Evolutionary conservation across 1,284 basidiomycete species (phyloP), one percentile per base, ranked within the genome.

Genomic region (Prillingera fragicola): DNA sequence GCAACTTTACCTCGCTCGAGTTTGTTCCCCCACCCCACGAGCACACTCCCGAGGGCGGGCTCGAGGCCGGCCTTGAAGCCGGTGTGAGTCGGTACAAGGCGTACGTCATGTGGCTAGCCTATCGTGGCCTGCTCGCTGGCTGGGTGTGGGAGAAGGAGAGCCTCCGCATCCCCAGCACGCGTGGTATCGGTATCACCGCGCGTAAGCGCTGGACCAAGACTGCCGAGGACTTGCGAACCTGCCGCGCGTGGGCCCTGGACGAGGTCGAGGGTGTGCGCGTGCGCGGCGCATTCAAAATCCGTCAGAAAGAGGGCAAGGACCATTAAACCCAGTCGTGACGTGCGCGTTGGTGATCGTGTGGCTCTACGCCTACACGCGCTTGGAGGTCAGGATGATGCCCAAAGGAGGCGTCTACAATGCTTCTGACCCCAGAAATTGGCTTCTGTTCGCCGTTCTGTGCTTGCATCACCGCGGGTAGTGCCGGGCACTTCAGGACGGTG

Each of bases 61-160:
- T 67, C 35, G 55, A 61, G 41, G 49, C 57, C 46, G 59, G 73
- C 71, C 18, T 77, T 72, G 34, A 71, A 64, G 31, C 69, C 81
- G 62, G 82, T 77, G 59, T 74, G 34, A 84, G 83, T 59, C 76
- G 82, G 34, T 90, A 90, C 66, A 81, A 84, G 45, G 75, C 75
- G 59, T 92, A 90, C 71, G 74, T 87, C 19, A 81, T 87, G 47
- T 92, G 86, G 86, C 70, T 91, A 24, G 85, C 84, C 0, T 76
- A 75, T 49, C 67, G 83, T 52, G 83, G 81, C 39, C 60, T 80
- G 41, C 71, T 79, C 57, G 83, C 81, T 57, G 92, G 92, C 1
- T 97, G 90, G 87, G 73, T 79, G 42, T 76, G 89, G 8, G 91
- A 96, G 65, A 81, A 82, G 52, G 92, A 97, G 65, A 80, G 76